A percentile compares a stretch with the other conserved stretches of the same genome.
These are phyloP conservation scores for Chaetomiaceae sp. DNA, from an alignment of 2,329 filamentous ascomycete species.

Conservation along the genomic window DNA sequence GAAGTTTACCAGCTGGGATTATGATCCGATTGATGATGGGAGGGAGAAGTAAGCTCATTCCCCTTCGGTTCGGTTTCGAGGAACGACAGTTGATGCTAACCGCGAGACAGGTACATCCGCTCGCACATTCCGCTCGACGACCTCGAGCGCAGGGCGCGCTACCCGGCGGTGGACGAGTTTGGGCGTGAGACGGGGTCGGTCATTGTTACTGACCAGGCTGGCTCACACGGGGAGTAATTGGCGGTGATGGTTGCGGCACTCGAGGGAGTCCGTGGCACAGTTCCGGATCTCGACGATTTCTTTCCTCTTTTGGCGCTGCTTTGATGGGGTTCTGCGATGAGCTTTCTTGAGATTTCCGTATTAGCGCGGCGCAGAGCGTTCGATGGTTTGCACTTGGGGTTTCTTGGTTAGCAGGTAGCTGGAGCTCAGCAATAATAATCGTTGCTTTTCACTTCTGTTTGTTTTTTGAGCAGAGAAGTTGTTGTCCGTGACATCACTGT, in stretches of 20 bases:
- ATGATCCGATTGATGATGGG: conserved; percentile 68
- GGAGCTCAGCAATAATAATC: background rate
- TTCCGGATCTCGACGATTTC: background rate
- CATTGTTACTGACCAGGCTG: conserved; percentile 39
- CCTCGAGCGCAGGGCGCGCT: conserved; percentile 71
- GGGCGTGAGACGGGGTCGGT: conserved; percentile 45
- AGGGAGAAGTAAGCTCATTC: conserved; percentile 54
- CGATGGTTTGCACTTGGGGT: background rate
- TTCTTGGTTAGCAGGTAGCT: background rate
- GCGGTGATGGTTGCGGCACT: background rate
- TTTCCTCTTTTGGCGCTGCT: background rate
- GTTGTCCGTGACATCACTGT: too few relatives aligned
- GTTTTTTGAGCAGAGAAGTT: background rate
- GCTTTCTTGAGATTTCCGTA: too few relatives aligned
- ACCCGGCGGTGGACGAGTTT: conserved; percentile 57
- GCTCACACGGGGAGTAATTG: conserved; percentile 40
- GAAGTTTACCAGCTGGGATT: conserved; percentile 78
- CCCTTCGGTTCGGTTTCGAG: background rate
- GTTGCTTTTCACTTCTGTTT: conserved; percentile 7
- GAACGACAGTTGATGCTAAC: conserved; percentile 10
- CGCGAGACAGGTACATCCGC: conserved; percentile 66
- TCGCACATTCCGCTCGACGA: conserved; percentile 77
- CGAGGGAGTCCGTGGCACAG: too few relatives aligned
- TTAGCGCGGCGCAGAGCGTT: conserved; percentile 14
- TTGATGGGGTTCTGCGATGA: background rate